Percentiles rank a stretch among this genome's conserved stretches.
phyloP scores from a whole-genome alignment of 768 basidiomycete species.

The Lentinula detonsa region DNA sequence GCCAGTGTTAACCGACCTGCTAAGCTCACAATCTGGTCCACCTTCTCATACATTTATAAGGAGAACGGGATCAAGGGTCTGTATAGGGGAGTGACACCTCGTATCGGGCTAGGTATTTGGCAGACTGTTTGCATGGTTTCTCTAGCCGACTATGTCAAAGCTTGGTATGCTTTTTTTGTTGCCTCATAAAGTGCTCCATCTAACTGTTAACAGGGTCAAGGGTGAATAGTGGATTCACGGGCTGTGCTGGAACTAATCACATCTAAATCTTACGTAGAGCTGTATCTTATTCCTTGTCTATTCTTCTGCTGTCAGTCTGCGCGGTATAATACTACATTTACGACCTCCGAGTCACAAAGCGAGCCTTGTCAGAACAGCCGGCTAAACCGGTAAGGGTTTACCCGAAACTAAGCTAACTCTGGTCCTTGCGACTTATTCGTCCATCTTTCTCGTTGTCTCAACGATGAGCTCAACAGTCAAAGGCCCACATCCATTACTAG shows the following conservation, averaged over 20 bases:
- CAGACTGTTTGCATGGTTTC: conserved; percentile 99
- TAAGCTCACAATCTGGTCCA: conserved; percentile 89
- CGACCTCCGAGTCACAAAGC: background rate
- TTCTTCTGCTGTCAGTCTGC: background rate
- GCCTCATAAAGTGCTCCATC: background rate
- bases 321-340: background rate
- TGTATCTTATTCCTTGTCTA: background rate
- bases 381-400: background rate
- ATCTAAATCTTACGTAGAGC: background rate
- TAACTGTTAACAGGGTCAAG: conserved; percentile 43
- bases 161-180: conserved; percentile 43
- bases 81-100: conserved; percentile 96
- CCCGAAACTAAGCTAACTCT: background rate
- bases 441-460: background rate
- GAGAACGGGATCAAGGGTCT: conserved; percentile 95
- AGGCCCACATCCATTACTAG: conserved; percentile 31
- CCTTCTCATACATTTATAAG: conserved; percentile 89
- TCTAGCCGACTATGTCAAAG: conserved; percentile 93
- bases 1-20: conserved; percentile 74
- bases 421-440: background rate
- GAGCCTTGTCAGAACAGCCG: background rate
- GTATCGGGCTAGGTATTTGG: conserved; percentile 94
- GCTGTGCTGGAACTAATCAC: background rate
- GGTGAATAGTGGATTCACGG: conserved; percentile 20
- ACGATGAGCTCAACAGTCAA: background rate